Evolutionary conservation across 805 yeast species (phyloP).

Genomic region (Sungouiozyma intestinalis): DNA sequence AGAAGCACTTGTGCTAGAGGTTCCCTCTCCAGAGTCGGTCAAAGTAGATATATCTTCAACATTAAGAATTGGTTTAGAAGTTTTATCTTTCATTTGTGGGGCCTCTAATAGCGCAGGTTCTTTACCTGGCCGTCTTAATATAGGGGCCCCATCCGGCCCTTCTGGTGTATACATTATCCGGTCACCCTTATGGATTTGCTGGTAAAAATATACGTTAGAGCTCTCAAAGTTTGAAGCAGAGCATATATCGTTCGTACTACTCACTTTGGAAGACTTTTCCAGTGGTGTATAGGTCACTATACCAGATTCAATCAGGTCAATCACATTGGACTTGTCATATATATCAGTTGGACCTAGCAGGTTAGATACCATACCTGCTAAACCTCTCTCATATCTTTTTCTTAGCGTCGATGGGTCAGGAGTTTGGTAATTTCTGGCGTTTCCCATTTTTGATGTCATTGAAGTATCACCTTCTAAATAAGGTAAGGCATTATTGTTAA

Average conservation of each 20-base stretch:
- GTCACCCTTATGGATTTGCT: conserved; percentile 17
- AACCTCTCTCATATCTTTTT: conserved; percentile 11
- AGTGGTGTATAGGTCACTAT: conserved; percentile 16
- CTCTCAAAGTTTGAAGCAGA: conserved; percentile 18
- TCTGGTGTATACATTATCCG: conserved; percentile 9
- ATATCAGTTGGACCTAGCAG: conserved; percentile 5
- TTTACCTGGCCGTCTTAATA: neutral
- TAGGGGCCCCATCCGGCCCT: neutral
- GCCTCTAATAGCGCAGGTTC: neutral
- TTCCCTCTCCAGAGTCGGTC: neutral
- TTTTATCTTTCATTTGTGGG: neutral
- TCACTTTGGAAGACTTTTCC: conserved; percentile 7
- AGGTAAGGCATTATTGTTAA: neutral
- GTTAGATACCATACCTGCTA: conserved; percentile 8
- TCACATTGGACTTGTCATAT: conserved; percentile 7
- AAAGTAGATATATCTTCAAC: neutral
- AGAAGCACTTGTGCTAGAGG: neutral
- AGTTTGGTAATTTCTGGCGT: neutral
- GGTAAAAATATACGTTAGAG: conserved; percentile 17
- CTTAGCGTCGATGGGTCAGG: conserved; percentile 1
- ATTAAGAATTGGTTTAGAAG: conserved; percentile 1
- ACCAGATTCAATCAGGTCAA: conserved; percentile 14
- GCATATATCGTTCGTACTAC: conserved; percentile 25
- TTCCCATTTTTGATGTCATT: neutral
- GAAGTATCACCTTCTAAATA: neutral